phyloP scores from a whole-genome alignment of 495 filamentous ascomycete genomes.

The Penicillium verhagenii region DNA sequence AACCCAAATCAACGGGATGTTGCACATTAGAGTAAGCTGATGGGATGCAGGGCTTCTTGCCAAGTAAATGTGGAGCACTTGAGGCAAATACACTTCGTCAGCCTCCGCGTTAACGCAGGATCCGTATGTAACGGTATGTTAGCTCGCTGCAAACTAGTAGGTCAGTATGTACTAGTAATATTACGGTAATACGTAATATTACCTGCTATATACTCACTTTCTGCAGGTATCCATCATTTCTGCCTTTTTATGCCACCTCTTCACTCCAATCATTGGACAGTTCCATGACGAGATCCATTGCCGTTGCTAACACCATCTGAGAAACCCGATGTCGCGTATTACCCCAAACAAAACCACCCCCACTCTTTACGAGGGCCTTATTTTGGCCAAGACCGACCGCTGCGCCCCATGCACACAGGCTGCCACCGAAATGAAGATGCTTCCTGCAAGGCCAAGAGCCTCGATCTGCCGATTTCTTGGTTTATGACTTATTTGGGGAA shows the following conservation, averaged over 20 bases:
- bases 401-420: background rate
- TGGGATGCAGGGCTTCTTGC: background rate
- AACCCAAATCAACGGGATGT: background rate
- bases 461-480: background rate
- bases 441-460: background rate
- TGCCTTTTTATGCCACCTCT: no score
- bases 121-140: background rate
- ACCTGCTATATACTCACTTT: background rate
- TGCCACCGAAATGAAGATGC: background rate
- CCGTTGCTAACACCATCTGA: no score
- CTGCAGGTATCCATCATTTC: background rate
- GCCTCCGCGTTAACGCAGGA: background rate
- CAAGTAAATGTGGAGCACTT: background rate
- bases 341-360: no score
- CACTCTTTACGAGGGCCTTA: no score
- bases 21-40: background rate
- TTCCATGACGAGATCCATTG: no score
- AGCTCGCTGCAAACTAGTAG: no score
- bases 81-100: background rate
- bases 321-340: no score
- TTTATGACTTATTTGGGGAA: background rate
- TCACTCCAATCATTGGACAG: background rate
- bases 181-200: background rate
- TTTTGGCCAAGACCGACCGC: background rate
- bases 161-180: background rate